phyloP scores from a whole-genome alignment of 75 land plant genomes.

The Pinus tabuliformis region DNA sequence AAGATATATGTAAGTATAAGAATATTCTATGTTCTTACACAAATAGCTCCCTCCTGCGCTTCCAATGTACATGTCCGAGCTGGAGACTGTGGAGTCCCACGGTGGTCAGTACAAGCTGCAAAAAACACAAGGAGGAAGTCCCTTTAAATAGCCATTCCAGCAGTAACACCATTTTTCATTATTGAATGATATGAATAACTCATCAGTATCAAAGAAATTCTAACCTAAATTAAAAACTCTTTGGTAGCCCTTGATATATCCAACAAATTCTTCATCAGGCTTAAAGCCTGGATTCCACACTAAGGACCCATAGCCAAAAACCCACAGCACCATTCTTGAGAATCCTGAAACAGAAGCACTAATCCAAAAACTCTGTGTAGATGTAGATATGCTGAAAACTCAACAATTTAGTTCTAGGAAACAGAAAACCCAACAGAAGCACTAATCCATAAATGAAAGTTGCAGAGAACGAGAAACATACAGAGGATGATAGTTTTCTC shows the following conservation, averaged over 20 bases:
- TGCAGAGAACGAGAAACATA: no score
- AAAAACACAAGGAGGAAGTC: neutral
- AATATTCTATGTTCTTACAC: slow-evolving; percentile 50
- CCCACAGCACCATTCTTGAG: slow-evolving; percentile 76
- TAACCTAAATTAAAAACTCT: slow-evolving; percentile 81
- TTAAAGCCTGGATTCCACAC: slow-evolving; percentile 91
- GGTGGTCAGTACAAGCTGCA: slow-evolving; percentile 93
- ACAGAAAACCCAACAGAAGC: no score
- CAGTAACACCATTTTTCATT: no score
- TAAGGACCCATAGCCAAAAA: slow-evolving; percentile 87
- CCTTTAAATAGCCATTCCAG: no score
- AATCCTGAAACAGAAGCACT: no score
- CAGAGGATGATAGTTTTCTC: no score
- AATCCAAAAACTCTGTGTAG: no score
- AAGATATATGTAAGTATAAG: no score
- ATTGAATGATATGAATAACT: no score
- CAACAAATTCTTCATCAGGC: slow-evolving; percentile 69
- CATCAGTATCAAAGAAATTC: neutral
- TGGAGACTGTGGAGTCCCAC: slow-evolving; percentile 86
- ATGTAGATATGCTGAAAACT: no score
- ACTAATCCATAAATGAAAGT: no score
- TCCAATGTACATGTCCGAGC: slow-evolving; percentile 94
- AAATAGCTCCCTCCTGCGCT: slow-evolving; percentile 60
- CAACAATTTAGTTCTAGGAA: no score
- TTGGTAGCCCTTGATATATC: slow-evolving; percentile 77